phyloP scores from a whole-genome alignment of 169 alveolate species.

The Ichthyophthirius multifiliis region DNA sequence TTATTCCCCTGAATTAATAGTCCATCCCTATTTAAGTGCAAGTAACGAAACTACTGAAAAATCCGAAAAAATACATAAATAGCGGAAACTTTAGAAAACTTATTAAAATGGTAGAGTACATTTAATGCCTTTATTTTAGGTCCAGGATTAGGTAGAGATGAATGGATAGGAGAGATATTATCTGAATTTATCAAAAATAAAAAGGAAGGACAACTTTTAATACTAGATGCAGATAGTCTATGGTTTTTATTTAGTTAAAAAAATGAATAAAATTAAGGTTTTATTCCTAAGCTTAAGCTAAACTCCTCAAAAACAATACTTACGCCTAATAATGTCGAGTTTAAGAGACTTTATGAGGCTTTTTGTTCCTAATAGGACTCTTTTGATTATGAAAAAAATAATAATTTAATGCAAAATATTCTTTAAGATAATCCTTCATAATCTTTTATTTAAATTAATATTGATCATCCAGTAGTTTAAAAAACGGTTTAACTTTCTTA shows the following conservation, averaged over 20 bases:
- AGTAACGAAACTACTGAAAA: conserved; percentile 13
- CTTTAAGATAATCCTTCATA: too few relatives aligned
- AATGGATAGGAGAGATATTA: conserved; percentile 45
- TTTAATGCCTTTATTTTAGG: conserved; percentile 86
- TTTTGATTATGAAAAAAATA: neutral
- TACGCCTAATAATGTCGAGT: conserved; percentile 85
- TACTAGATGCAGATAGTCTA: conserved; percentile 88
- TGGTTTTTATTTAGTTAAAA: conserved; percentile 53
- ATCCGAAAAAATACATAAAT: conserved; percentile 20
- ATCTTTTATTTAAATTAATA: neutral
- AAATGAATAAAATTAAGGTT: conserved; percentile 13
- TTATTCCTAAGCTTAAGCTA: conserved; percentile 9
- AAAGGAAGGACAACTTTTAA: too few relatives aligned
- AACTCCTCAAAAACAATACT: conserved; percentile 56
- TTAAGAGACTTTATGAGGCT: conserved; percentile 58
- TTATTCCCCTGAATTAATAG: conserved; percentile 94
- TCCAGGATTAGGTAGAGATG: conserved; percentile 91
- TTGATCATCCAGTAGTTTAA: neutral
- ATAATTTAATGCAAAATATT: too few relatives aligned
- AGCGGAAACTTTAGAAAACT: conserved; percentile 37
- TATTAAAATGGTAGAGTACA: conserved; percentile 42
- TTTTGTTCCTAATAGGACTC: neutral
- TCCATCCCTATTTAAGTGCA: conserved; percentile 77
- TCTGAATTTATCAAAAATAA: conserved; percentile 49
- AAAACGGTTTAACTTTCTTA: conserved; percentile 43